Evolutionary conservation across 2,329 filamentous ascomycete genomes (phyloP), one percentile per base, ranked within the genome.

Genomic region (Nigrospora osmanthi): DNA sequence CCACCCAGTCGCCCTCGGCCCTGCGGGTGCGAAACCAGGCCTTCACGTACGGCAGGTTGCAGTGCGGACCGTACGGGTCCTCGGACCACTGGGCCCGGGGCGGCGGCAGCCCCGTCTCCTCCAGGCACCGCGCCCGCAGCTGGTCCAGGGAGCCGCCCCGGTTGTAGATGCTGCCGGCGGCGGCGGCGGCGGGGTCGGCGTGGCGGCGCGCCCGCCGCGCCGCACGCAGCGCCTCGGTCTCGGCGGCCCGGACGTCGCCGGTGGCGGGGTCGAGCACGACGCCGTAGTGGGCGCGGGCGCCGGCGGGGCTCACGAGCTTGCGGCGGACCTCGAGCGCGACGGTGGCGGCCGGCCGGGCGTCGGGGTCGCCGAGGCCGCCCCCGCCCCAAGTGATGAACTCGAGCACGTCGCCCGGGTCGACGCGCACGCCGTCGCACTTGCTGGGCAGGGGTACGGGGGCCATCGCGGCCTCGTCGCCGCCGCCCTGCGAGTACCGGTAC

Each of bases 361-460:
- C 56, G 0, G 69, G 65, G 52, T 73, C 69, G 31, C 70, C 71
- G 12, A 73, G 62, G 2, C 71, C 70, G 17, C 69, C 71, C 28
- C 69, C 71, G 38, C 70, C 70, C 70, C 70, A 73, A 5, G 71
- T 74, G 30, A 71, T 63, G 67, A 66, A 73, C 56, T 73, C 70
- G 6, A 73, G 65, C 1, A 72, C 60, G 47, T 75, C 71, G 12
- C 65, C 69, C 1, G 65, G 66, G 32, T 65, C 56, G 1, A 74
- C 70, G 14, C 62, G 61, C 23, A 75, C 52, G 49, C 72, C 64
- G 50, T 75, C 71, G 49, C 68, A 70, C 52, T 75, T 74, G n/a
- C 63, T 68, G 11, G 66, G 63, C 2, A 72, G 58, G 15, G 64
- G 45, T 36, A 65, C 61, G 1, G 51, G 55, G 0, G 7, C 48